Base-by-base conservation (phyloP, 345 rosid species). In the Limnanthes douglasii region DNA sequence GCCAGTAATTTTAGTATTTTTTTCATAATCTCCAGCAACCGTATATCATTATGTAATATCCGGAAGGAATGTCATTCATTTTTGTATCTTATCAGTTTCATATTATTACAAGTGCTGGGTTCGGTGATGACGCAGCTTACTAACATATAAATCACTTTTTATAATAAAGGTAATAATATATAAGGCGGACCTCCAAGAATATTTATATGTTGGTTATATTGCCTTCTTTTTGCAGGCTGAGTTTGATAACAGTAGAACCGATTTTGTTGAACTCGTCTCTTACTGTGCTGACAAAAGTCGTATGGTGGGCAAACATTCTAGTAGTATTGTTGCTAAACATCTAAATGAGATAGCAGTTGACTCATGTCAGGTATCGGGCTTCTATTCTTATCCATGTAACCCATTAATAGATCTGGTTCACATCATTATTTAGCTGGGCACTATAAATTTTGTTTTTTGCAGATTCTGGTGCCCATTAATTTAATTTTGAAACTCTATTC, bases 401-500 rank as follows among this genome's bases (percentile, higher is more conserved):
- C 9, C 23, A 15, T 36, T 31, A 25, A 6, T 31, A 20, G 14
- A 17, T 38, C 22, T 27, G 22, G 36, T 25, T 34, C 35, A 20
- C 21, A 31, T 14, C 15, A 18, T 43, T 40, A 37, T 11, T 28
- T 59, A 33, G 48, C 31, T 43, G 21, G 46, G 48, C 50, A 23
- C 3, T 57, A 16, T 39, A 38, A 13, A 39, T 46, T 22, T 45
- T 35, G 30, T 29, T 21, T 25, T 53, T 56, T 71, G 50, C 81
- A 90, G 98, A 75, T 51, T 21, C 30, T 41, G 32, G 48, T 46
- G 15, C 84, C 76, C 14, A n/a, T 61, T 39, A 54, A 53, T 59
- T 39, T 64, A 46, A 66, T 79, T 53, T 41, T 90, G 50, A 62
- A 62, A 57, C 78, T 90, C 41, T 90, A 84, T 62, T 69, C 92